phyloP scores from a whole-genome alignment of 805 yeast species.

The Ogataea pignaliae region DNA sequence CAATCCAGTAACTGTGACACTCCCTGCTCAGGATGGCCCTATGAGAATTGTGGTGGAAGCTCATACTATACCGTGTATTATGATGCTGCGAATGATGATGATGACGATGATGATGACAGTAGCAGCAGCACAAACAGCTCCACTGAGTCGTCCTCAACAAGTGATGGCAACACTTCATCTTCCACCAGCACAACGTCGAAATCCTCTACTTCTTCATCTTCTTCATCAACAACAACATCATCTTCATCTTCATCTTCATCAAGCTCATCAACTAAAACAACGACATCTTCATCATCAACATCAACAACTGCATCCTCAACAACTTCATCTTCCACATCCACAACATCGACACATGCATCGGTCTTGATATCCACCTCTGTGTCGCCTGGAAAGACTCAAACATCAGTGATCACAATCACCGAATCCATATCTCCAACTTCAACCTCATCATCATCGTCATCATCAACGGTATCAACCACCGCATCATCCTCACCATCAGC shows the following conservation, averaged over 20 bases:
- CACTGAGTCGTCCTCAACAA: conserved; percentile 16
- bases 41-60: conserved; percentile 57
- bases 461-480: conserved; percentile 8
- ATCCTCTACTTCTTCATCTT: conserved; percentile 12
- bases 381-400: conserved; percentile 19
- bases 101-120: conserved; percentile 2
- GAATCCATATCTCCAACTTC: conserved; percentile 18
- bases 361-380: conserved; percentile 16
- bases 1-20: conserved; percentile 37
- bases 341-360: conserved; percentile 7
- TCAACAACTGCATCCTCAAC: conserved; percentile 10
- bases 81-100: conserved; percentile 17
- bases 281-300: conserved; percentile 10
- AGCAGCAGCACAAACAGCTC: conserved; percentile 5
- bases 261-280: conserved; percentile 9
- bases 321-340: conserved; percentile 6
- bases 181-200: conserved; percentile 11
- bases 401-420: conserved; percentile 22
- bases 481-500: conserved; percentile 1
- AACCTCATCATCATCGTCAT: conserved; percentile 9
- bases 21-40: conserved; percentile 58
- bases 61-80: conserved; percentile 46
- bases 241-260: conserved; percentile 7
- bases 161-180: conserved; percentile 14
- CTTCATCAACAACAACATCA: conserved; percentile 10